A percentile compares a stretch with the other conserved stretches of the same genome.
Conservation (phyloP, 2,329 filamentous ascomycete genomes). For the Botrytis galanthina region DNA sequence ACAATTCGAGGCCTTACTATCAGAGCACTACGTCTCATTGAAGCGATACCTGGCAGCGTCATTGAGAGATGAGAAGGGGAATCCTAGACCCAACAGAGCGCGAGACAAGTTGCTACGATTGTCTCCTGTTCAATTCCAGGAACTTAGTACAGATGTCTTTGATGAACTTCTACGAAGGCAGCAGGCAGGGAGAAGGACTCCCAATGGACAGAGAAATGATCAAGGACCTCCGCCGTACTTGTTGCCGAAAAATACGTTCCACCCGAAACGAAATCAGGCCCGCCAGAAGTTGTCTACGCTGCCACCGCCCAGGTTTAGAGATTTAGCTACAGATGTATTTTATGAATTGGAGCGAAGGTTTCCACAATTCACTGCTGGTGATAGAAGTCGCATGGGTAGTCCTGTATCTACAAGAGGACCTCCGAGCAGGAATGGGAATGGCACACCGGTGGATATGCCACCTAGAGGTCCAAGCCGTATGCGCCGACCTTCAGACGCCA, state of each 20-base stretch:
- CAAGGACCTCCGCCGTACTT: constrained; percentile 67
- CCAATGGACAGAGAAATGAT: constrained; percentile 49
- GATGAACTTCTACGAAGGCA: constrained; percentile 91
- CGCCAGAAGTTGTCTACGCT: constrained; percentile 90
- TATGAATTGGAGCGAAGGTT: constrained; percentile 90
- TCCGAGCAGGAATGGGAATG: constrained; percentile 54
- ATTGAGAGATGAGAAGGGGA: constrained; percentile 70
- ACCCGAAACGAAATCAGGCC: constrained; percentile 97
- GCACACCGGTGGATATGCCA: constrained; percentile 58
- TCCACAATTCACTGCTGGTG: constrained; percentile 70
- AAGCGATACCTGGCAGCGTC: constrained; percentile 63
- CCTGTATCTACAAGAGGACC: constrained; percentile 62
- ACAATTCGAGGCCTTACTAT: constrained; percentile 59
- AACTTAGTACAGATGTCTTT: constrained; percentile 95
- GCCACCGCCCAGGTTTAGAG: constrained; percentile 80
- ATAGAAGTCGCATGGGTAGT: constrained; percentile 68
- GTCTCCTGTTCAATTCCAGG: constrained; percentile 90
- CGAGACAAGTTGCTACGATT: constrained; percentile 91
- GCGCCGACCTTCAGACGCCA: constrained; percentile 54
- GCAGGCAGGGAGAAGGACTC: constrained; percentile 56
- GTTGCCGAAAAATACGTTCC: constrained; percentile 82
- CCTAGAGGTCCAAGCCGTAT: constrained; percentile 53
- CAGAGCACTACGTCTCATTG: constrained; percentile 78
- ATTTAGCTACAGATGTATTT: constrained; percentile 93
- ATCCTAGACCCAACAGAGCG: constrained; percentile 78